phyloP scores from a whole-genome alignment of 371 early-diverging fungal species.

The Mortierella sp. region DNA sequence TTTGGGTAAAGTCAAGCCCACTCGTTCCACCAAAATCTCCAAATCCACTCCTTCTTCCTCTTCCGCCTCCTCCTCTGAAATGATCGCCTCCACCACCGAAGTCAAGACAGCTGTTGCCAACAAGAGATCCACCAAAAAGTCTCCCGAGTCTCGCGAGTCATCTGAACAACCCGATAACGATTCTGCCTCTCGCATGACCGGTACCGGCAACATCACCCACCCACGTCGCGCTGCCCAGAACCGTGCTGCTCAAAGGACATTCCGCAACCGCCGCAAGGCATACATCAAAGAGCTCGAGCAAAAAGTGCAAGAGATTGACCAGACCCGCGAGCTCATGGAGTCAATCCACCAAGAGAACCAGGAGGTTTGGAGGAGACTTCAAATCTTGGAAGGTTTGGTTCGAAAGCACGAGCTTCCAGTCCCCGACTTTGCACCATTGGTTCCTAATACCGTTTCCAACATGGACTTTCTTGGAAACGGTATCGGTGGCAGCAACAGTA shows the following conservation, averaged over 20 bases:
- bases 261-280: slow-evolving; percentile 77
- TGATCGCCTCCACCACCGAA: slow-evolving; percentile 18
- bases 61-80: slow-evolving; percentile 16
- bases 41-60: slow-evolving; percentile 26
- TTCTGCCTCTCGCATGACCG: neutral
- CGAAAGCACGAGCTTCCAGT: slow-evolving; percentile 18
- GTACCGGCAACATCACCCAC: slow-evolving; percentile 49
- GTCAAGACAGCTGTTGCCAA: neutral
- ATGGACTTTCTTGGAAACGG: neutral
- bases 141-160: slow-evolving; percentile 31
- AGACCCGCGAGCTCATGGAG: slow-evolving; percentile 34
- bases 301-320: slow-evolving; percentile 59
- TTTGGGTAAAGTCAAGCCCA: slow-evolving; percentile 41
- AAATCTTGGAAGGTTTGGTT: slow-evolving; percentile 27
- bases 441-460: neutral
- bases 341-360: slow-evolving; percentile 35
- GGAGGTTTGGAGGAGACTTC: slow-evolving; percentile 37
- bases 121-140: slow-evolving; percentile 16
- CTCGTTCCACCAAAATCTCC: slow-evolving; percentile 34
- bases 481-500: slow-evolving; percentile 2
- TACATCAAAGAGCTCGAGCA: slow-evolving; percentile 74
- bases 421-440: slow-evolving; percentile 30
- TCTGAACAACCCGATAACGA: slow-evolving; percentile 25
- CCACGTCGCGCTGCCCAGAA: slow-evolving; percentile 75
- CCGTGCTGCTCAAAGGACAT: slow-evolving; percentile 76